Evolutionary conservation across 306 rosid species (phyloP), one percentile per base, ranked within the genome.

Genomic region (Rosa persica): DNA sequence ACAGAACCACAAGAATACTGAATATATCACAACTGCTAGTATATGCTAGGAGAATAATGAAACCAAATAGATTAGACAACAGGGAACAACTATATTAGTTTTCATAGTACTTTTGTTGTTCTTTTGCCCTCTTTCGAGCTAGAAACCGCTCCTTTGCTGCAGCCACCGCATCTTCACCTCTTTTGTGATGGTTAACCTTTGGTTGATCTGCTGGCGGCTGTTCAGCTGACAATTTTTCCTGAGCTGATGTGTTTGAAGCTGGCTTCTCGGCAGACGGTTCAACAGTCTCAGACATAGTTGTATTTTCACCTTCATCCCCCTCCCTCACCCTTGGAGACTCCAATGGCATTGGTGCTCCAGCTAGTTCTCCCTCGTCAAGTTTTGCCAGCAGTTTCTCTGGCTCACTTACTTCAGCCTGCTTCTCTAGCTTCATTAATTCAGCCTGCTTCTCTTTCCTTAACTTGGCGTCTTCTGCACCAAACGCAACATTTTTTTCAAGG

Each of bases 141-240:
- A 90, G 75, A 78, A 87, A 92, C 22, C 98, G 92, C 61, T 92
- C 97, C 83, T 87, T 89, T 4, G 98, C 96, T 1, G 97, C 93
- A 55, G 92, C 81, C 22, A 92, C 44, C 0, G 93, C 90, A 83
- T 89, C 95, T 78, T 82, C 88, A 81, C 46, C 86, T 82, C 97
- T 86, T 83, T 92, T 94, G 78, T 92, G 96, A 83, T 88, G 96
- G 73, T 83, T 87, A 0, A 67, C 79, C 76, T 82, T 85, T 17
- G 85, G 93, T 78, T 81, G 85, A 43, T 89, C 78, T 43, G 67
- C 67, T 20, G 87, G 51, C 22, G 87, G 73, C 77, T 67, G 76
- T 23, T 85, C 81, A 74, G 15, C 83, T 22, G 84, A 43, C 62
- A 71, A 47, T 71, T 79, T 82, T 71, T 72, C 89, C 30, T 40